Evolutionary conservation across 2,329 filamentous ascomycete genomes (phyloP).

Genomic region (Shiraia bambusicola): DNA sequence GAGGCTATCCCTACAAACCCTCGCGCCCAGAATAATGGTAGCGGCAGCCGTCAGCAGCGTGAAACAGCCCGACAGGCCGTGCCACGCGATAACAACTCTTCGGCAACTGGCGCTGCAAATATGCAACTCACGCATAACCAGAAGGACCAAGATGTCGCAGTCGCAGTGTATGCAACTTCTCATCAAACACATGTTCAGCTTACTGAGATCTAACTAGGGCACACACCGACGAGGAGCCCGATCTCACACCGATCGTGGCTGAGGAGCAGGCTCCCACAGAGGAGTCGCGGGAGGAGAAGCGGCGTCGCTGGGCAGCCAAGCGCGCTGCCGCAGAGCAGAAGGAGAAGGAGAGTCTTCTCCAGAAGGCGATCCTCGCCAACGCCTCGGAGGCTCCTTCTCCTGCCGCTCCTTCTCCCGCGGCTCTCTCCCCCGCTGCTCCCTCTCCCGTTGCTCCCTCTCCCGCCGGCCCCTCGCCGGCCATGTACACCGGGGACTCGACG

Average conservation of each 20-base stretch:
- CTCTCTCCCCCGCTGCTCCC: slow-evolving; percentile 55
- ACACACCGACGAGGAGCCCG: slow-evolving; percentile 18
- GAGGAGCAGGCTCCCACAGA: slow-evolving; percentile 31
- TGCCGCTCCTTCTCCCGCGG: slow-evolving; percentile 47
- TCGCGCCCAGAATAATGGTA: slow-evolving; percentile 6
- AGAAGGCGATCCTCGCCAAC: slow-evolving; percentile 69
- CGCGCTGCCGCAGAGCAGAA: slow-evolving; percentile 45
- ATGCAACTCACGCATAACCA: slow-evolving; percentile 3
- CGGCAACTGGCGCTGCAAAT: slow-evolving; percentile 3
- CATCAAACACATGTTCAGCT: background rate
- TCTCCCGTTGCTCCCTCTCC: slow-evolving; percentile 54
- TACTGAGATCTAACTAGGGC: slow-evolving; percentile 12
- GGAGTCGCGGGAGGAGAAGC: slow-evolving; percentile 38
- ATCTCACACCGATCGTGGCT: slow-evolving; percentile 17
- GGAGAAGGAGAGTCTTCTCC: slow-evolving; percentile 60
- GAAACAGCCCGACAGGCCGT: slow-evolving; percentile 6
- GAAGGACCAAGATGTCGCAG: slow-evolving; percentile 16
- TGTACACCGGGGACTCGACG: slow-evolving; percentile 33
- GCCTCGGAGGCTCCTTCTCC: slow-evolving; percentile 60
- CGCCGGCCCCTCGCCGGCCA: slow-evolving; percentile 47
- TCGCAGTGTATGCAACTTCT: slow-evolving; percentile 19
- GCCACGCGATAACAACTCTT: slow-evolving; percentile 8
- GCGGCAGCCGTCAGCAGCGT: slow-evolving; percentile 3
- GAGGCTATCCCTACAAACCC: slow-evolving; percentile 12
- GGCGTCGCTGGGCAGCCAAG: slow-evolving; percentile 37